A percentile compares a stretch with the other conserved stretches of the same genome.
Evolutionary conservation across 2,329 filamentous ascomycete genomes (phyloP).

Genomic region (Talaromyces sp.): DNA sequence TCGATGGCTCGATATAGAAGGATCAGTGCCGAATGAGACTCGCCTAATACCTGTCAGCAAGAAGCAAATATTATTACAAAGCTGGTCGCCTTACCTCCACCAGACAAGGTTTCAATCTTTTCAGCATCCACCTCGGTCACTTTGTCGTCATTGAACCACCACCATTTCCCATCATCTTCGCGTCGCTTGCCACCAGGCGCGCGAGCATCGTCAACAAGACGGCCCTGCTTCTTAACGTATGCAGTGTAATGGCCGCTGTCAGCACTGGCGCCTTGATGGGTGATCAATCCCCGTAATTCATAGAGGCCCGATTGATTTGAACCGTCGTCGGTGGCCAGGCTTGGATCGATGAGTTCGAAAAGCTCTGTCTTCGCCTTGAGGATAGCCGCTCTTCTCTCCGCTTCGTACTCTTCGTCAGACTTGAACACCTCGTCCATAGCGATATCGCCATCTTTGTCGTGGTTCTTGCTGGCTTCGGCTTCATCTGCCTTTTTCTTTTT

Average conservation of each 20-base stretch:
- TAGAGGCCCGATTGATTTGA: conserved; percentile 93
- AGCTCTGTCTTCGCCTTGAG: conserved; percentile 83
- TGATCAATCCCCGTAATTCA: conserved; percentile 88
- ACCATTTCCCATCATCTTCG: conserved; percentile 91
- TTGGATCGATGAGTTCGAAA: conserved; percentile 67
- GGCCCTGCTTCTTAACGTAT: conserved; percentile 86
- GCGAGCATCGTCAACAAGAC: conserved; percentile 58
- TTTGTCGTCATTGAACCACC: conserved; percentile 99
- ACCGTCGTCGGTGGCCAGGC: conserved; percentile 69
- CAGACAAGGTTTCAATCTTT: conserved; percentile 83
- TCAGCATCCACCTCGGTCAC: conserved; percentile 87
- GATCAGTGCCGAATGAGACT: conserved; percentile 49
- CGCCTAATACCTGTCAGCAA: conserved; percentile 32
- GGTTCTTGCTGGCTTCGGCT: conserved; percentile 44
- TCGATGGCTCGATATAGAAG: conserved; percentile 48
- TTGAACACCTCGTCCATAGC: conserved; percentile 75
- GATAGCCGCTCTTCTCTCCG: conserved; percentile 71
- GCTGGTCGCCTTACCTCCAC: conserved; percentile 61
- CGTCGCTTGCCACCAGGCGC: conserved; percentile 63
- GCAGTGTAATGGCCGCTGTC: conserved; percentile 98
- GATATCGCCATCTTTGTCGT: conserved; percentile 61
- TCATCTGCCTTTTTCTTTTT: conserved; percentile 51
- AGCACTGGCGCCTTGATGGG: conserved; percentile 92
- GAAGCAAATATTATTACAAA: background rate
- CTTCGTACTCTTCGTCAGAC: conserved; percentile 88